Evolutionary conservation across 176 grass and related monocot species (phyloP), one percentile per base, ranked within the genome.

Genomic region (Oryza australiensis): DNA sequence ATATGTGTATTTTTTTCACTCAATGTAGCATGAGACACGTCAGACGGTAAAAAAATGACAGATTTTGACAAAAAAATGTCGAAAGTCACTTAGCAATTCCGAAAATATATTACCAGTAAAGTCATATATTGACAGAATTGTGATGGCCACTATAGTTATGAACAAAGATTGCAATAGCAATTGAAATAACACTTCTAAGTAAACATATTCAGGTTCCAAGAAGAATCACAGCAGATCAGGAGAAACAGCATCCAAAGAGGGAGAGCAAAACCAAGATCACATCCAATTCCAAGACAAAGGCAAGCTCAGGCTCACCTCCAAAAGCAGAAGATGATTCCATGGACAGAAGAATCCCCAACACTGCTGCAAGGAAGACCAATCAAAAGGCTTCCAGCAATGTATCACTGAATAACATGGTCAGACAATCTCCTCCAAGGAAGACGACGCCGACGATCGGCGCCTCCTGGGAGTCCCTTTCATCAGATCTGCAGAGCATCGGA

Each of bases 381-480:
- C 59, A 65, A 35, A 87, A 89, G 45, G 34, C 71, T 5, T 53
- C 78, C 22, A 85, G 34, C 26, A 78, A 20, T 64, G 68, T 71
- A 28, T 82, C 75, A 34, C 75, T 49, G 60, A 87, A 70, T 60
- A 85, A 86, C 81, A 65, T 83, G 43, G 83, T 53, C 22, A 92
- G 83, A 37, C 49, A 83, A 57, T 48, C 86, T 42, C 71, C 81
- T 62, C 45, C 76, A 14, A 64, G 30, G 6, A 86, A 84, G 60
- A 90, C 86, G 81, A 87, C 80, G 2, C 38, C 81, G 14, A 88
- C 78, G 12, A 89, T 62, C 18, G 76, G 89, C 48, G 68, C 84
- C 43, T 87, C 90, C 20, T 97, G 90, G 94, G 85, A 87, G 5
- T 85, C 89, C 11, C 90, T 97, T 68, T 90, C 92, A 29, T 53